A percentile compares a stretch with the other conserved stretches of the same genome.
Evolutionary conservation across 768 basidiomycete species (phyloP).

Genomic region (Phaeotremella skinneri): DNA sequence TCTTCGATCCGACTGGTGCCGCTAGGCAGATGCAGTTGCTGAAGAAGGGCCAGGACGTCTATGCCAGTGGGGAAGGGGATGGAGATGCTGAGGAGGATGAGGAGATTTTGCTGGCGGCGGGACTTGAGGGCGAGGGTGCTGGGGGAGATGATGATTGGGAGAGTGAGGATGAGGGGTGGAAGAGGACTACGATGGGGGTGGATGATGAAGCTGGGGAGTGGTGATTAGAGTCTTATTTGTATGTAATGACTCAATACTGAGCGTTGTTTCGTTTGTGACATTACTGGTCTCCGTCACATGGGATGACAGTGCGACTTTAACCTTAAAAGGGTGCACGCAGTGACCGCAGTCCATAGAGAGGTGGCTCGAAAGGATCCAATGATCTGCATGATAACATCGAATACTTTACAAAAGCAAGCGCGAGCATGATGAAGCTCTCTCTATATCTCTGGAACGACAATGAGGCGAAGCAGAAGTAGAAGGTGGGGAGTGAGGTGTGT

Average conservation of each 20-base stretch:
- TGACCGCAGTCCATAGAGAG: too few species aligned
- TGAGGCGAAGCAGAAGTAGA: not conserved
- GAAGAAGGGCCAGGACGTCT: slow-evolving; percentile 36
- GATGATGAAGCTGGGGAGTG: slow-evolving; percentile 23
- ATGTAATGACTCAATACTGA: not conserved
- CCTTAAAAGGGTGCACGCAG: too few species aligned
- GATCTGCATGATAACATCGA: not conserved
- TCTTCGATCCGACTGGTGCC: slow-evolving; percentile 24
- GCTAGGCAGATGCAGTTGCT: slow-evolving; percentile 21
- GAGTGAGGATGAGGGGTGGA: slow-evolving; percentile 44
- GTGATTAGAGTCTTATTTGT: not conserved
- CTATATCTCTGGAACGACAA: not conserved
- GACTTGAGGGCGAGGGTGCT: slow-evolving; percentile 7
- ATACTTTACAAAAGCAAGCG: not conserved
- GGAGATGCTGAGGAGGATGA: slow-evolving; percentile 18
- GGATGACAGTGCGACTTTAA: too few species aligned
- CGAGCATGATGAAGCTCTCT: not conserved
- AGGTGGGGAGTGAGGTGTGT: not conserved
- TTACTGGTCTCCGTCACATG: not conserved
- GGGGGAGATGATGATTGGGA: slow-evolving; percentile 44
- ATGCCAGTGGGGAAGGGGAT: slow-evolving; percentile 19
- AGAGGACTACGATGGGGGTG: slow-evolving; percentile 19
- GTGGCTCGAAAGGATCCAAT: too few species aligned
- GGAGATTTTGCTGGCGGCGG: slow-evolving; percentile 14
- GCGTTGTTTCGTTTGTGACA: not conserved